These are phyloP conservation scores for Thuja plicata DNA, from an alignment of 83 land plant species.

Conservation along the genomic window DNA sequence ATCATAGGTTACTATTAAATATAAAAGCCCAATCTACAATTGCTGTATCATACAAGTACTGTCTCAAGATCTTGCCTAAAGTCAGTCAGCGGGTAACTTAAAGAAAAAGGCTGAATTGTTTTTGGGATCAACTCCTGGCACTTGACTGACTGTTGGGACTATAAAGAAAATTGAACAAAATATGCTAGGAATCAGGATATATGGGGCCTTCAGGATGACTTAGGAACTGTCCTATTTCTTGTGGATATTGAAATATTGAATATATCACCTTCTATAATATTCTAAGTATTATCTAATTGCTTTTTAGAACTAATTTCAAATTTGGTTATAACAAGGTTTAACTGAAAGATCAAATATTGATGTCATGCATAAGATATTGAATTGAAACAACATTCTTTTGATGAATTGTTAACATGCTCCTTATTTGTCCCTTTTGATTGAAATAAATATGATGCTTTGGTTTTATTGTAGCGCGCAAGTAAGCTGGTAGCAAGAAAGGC, in stretches of 20 bases:
- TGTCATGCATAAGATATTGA: neutral
- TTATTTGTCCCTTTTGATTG: conserved; percentile 14
- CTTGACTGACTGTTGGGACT: no score
- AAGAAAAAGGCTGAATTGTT: no score
- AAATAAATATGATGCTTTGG: neutral
- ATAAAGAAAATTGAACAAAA: no score
- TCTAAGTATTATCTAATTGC: neutral
- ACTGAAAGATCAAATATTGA: neutral
- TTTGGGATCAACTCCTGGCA: no score
- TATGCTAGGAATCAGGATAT: no score
- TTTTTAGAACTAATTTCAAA: neutral
- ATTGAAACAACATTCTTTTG: neutral
- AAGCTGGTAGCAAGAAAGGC: conserved; percentile 71
- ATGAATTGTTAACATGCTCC: neutral
- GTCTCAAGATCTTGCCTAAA: no score
- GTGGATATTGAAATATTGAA: neutral
- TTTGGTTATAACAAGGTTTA: neutral
- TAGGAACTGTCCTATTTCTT: neutral
- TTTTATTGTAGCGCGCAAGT: conserved; percentile 72
- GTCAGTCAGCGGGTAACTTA: no score
- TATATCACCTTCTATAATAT: neutral
- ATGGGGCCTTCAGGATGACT: no score
- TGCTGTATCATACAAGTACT: no score
- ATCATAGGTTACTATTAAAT: neutral
- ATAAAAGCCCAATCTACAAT: neutral